Base-by-base conservation (phyloP, 2,329 filamentous ascomycete species). In the Magnaporthiopsis incrustans region DNA sequence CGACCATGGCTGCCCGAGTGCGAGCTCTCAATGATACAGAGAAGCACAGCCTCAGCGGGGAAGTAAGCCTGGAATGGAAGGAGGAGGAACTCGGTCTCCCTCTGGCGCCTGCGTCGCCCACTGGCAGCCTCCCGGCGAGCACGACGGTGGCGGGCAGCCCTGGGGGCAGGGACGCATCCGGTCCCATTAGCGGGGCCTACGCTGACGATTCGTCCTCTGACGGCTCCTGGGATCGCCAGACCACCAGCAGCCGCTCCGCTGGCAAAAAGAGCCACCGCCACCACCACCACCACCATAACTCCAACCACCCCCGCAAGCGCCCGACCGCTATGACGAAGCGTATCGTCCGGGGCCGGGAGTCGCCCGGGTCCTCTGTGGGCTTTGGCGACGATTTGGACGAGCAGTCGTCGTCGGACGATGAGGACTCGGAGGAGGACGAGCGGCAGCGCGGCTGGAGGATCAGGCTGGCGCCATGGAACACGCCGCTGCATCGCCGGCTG, bases 391-490 rank as follows among this genome's bases (percentile, higher is more conserved):
- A 63, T 56, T 56, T 63, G 32, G 61, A 63, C 56, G 61, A 63
- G 57, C 30, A n/a, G 22, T 58, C 61, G 10, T 53, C 32, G 18
- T 57, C 61, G n/a, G 61, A 63, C 32, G 61, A 59, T 10, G 61
- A 63, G 27, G 30, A 58, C 32, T 32, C 22, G 26, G 58, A 27
- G 15, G 56, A 56, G 22, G 30, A 57, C 32, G 38, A 33, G 15
- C 30, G 30, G n/a, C 30, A 50, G n/a, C 53, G 56, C 14, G 53
- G 61, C n/a, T 58, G 56, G 56, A 11, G 88, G 56, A 91, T 97
- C 70, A 87, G 90, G 67, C 97, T 92, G 81, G 95, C 93, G 8
- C 94, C 94, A 22, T 79, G 91, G 67, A 87, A 87, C 65, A 82
- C 93, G 27, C 89, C 90, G 2, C 78, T 91, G 61, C 83, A 84